Evolutionary conservation across 208 protist species (phyloP), one percentile per base, ranked within the genome.

Genomic region (Trypanosoma melophagium): DNA sequence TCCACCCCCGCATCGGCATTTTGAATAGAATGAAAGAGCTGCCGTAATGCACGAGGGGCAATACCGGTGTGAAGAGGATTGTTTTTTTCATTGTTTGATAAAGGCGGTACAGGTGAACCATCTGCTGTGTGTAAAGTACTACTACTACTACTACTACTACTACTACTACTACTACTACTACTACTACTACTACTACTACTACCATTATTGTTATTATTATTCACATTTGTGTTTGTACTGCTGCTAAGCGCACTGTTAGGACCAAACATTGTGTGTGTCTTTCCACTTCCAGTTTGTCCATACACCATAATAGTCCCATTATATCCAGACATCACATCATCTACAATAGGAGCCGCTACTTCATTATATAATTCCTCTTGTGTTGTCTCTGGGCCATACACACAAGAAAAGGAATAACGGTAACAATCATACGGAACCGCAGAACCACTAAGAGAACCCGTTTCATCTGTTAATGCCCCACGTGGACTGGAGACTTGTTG

Each of bases 221-320:
- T n/a, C n/a, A n/a, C n/a, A n/a, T n/a, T n/a, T n/a, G n/a, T n/a
- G n/a, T n/a, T n/a, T n/a, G n/a, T n/a, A n/a, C 28, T 35, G 28
- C 28, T 35, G 28, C 28, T 5, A 35, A 35, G 28, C 28, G 28
- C 5, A 5, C 5, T 42, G 19, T 62, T 21, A 16, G 58, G 41
- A 40, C 92, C 92, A 69, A 95, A 94, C 85, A 97, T 95, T 12
- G 87, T 94, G 74, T 94, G 83, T 14, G 89, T 95, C 79, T 97
- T 97, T 25, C 92, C 96, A 60, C 84, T 89, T 19, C 89, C 90
- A 1, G 96, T 98, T 69, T 96, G 89, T 19, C 94, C 94, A 68
- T 97, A 97, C 52, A 93, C 83, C 31, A 98, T 84, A 47, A 98
- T 70, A 13, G 91, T 90, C 16, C 80, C 87, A 77, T 97, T 96